Conservation (phyloP, 2,329 filamentous ascomycete species). For the Monilinia polystroma region DNA sequence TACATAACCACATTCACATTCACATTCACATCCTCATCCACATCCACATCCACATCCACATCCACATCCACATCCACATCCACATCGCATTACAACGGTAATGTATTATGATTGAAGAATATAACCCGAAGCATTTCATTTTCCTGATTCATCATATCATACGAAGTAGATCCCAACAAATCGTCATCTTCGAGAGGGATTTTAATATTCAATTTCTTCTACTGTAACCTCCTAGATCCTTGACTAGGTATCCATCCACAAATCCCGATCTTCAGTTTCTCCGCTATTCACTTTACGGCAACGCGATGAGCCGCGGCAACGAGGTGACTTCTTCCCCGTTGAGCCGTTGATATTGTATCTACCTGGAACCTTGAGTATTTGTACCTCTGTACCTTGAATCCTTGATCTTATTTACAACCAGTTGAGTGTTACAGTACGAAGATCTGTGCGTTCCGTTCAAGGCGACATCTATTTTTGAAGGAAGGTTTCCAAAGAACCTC, state of each 20-base stretch:
- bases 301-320: slow-evolving; percentile 9
- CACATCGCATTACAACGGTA: not conserved
- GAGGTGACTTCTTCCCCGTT: slow-evolving; percentile 12
- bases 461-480: too few species aligned
- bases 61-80: too few species aligned
- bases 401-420: not conserved
- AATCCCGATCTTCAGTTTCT: slow-evolving; percentile 13
- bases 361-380: too few species aligned
- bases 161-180: not conserved
- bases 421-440: not conserved
- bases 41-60: too few species aligned
- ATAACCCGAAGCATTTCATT: not conserved
- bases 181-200: slow-evolving; percentile 2
- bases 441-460: not conserved
- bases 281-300: slow-evolving; percentile 19
- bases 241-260: slow-evolving; percentile 1
- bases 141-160: not conserved
- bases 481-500: too few species aligned
- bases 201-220: slow-evolving; percentile 7
- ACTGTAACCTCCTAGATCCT: slow-evolving; percentile 8
- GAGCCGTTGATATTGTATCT: slow-evolving; percentile 3
- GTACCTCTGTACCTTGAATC: not conserved
- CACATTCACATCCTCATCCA: too few species aligned
- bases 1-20: too few species aligned
- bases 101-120: not conserved